Percentiles rank a stretch among this genome's conserved stretches.
These are phyloP conservation scores for Salix exigua DNA, from an alignment of 345 rosid species.

Conservation along the genomic window DNA sequence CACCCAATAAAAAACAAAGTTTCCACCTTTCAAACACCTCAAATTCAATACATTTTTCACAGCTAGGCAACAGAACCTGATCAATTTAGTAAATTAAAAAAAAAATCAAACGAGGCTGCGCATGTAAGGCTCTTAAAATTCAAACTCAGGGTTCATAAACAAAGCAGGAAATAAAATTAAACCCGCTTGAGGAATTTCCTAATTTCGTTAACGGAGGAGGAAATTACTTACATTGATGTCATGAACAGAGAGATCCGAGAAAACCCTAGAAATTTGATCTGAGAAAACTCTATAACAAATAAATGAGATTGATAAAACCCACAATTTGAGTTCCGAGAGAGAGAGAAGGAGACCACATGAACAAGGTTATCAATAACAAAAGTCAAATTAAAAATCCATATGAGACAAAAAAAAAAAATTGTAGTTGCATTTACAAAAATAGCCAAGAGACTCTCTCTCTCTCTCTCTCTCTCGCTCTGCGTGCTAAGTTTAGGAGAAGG, in stretches of 20 bases:
- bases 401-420: background rate
- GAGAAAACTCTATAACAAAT: too few relatives aligned
- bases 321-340: slow-evolving; percentile 19
- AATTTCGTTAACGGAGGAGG: background rate
- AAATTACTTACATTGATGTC: slow-evolving; percentile 28
- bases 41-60: slow-evolving; percentile 13
- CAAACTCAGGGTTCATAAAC: background rate
- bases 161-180: background rate
- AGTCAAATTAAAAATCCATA: background rate
- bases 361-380: background rate
- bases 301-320: slow-evolving; percentile 35
- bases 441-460: background rate
- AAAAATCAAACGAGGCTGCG: slow-evolving; percentile 5
- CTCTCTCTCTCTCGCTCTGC: background rate
- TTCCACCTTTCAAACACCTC: slow-evolving; percentile 15
- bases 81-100: background rate
- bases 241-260: slow-evolving; percentile 24
- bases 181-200: background rate
- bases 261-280: slow-evolving; percentile 10
- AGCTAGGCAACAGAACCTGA: slow-evolving; percentile 3
- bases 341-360: background rate
- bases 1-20: slow-evolving; percentile 11
- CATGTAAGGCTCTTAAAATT: background rate
- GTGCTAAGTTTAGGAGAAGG: background rate
- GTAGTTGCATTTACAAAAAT: background rate